Base-by-base conservation (phyloP, 2,329 filamentous ascomycete genomes). In the Diatrype stigma region DNA sequence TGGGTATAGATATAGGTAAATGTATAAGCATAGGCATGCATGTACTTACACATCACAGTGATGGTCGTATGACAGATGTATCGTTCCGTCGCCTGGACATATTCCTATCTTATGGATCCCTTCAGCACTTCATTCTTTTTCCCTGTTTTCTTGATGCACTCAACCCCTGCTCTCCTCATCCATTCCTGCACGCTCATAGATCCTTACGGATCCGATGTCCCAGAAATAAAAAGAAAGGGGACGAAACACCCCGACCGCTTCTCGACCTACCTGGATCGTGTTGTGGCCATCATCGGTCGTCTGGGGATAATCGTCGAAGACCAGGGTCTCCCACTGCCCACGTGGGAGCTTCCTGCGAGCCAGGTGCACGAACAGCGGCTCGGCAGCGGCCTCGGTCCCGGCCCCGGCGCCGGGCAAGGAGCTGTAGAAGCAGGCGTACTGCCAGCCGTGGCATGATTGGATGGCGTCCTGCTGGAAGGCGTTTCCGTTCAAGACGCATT, bases 51-150 rank as follows among this genome's bases (percentile, higher is more conserved):
- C n/a, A 49, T 74, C 72, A 52, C 71, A 74, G 54, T 79, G 76
- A 53, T 79, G 77, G 49, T 80, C 76, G 55, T 77, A 79, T 7
- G 73, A 75, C 3, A 80, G 60, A 52, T 79, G 77, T 22, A 80
- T 77, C n/a, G 73, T 78, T 42, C 76, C 76, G 52, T 79, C 76
- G 2, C 72, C 74, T 4, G 67, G 63, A 42, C 71, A 77, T 42
- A 79, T 73, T 2, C 76, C 77, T 55, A 79, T 56, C 64, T 67
- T 51, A 12, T 37, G 19, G 26, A 40, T 26, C 12, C 40, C 17
- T 30, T 34, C 35, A 35, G 22, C 19, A 30, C 14, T 14, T 34
- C 19, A 14, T 11, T 4, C 19, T 19, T n/a, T n/a, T n/a, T n/a
- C n/a, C n/a, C n/a, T n/a, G n/a, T n/a, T n/a, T n/a, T n/a, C n/a